Evolutionary conservation across 257 asterid genomes (phyloP), one percentile per base, ranked within the genome.

Genomic region (Mentha longifolia): DNA sequence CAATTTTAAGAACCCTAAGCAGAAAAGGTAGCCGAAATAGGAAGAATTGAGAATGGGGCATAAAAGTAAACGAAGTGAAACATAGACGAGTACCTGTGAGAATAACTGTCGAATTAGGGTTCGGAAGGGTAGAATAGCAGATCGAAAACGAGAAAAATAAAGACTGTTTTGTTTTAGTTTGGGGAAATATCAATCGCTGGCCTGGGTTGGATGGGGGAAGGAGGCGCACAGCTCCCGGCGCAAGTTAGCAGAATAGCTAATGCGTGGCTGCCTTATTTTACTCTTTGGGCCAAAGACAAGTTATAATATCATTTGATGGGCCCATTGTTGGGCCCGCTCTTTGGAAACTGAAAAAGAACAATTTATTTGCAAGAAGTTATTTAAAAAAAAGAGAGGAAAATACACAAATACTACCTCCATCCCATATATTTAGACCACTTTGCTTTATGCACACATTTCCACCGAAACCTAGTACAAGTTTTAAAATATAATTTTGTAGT

Each of bases 61-160:
- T 3, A 22, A 39, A 73, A 46, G 35, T 43, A 19, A 42, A 69
- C 1, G 7, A 4, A 51, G 8, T 14, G 52, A 43, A 57, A 71
- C 43, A 13, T 47, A n/a, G 30, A 63, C 20, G 12, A 55, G 14
- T 68, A 77, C 78, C 80, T 46, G 78, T 46, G 37, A 25, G 22
- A 50, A 68, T 17, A 76, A 68, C 17, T 33, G 49, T 8, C 19
- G 43, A 74, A 66, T 74, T 74, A 77, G 85, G 82, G 78, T 77
- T 74, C 74, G 41, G 52, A 31, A 67, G 54, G 70, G 65, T n/a
- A 20, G 60, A 71, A 68, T 30, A 20, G 56, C 45, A 54, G 74
- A 52, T 50, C 66, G 70, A 66, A 35, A 20, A 3, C 61, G 20
- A 47, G 35, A 14, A 39, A 37, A 42, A 0, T n/a, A 4, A 2